A percentile compares a stretch with the other conserved stretches of the same genome.
Evolutionary conservation across 441 rosid species (phyloP).

Genomic region (Macaranga tanarius): DNA sequence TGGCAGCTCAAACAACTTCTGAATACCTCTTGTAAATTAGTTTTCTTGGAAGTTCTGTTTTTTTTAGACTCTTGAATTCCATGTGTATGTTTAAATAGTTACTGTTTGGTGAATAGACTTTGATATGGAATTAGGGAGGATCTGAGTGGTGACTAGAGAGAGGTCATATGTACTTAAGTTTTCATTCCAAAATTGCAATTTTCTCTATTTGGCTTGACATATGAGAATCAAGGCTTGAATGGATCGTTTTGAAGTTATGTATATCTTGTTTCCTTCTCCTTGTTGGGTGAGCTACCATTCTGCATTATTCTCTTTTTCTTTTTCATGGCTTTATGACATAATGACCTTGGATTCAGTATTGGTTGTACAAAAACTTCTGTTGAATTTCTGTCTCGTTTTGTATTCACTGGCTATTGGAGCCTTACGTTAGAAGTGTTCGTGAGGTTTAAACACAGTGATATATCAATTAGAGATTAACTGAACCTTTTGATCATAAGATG

Average conservation of each 20-base stretch:
- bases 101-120: too few species aligned
- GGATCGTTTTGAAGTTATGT: neutral
- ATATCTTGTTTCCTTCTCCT: too few species aligned
- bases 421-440: constrained; percentile 44
- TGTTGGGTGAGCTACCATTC: neutral
- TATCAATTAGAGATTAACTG: constrained; percentile 32
- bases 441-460: constrained; percentile 73
- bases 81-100: neutral
- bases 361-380: neutral
- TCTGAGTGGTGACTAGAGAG: too few species aligned
- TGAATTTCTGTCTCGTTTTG: neutral
- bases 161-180: neutral
- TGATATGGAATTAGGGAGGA: too few species aligned
- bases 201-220: neutral
- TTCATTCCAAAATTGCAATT: neutral
- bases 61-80: neutral
- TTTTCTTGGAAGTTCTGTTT: neutral
- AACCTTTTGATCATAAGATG: constrained; percentile 44
- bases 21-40: neutral
- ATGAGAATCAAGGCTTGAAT: neutral
- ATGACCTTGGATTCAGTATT: too few species aligned
- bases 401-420: constrained; percentile 57
- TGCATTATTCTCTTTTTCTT: neutral
- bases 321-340: too few species aligned
- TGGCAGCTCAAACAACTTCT: neutral